These are phyloP conservation scores for Ambrosia artemisiifolia DNA, from an alignment of 129 eudicot genomes.

Conservation along the genomic window DNA sequence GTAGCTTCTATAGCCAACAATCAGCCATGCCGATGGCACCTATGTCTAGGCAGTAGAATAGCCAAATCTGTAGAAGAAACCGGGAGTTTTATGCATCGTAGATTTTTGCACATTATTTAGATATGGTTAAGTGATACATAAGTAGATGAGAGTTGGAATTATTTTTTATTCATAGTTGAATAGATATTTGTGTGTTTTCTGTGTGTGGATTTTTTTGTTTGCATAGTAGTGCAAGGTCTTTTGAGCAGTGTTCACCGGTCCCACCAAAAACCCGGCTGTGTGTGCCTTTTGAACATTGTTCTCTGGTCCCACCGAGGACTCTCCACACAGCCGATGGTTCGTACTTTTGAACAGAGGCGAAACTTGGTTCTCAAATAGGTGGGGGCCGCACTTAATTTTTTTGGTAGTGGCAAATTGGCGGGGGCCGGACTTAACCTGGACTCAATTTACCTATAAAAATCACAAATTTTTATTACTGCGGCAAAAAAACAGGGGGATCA, in stretches of 20 bases:
- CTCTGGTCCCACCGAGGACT: too few relatives aligned
- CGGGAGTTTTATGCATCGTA: neutral
- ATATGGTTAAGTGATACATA: constrained; percentile 22
- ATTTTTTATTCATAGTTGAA: constrained; percentile 18
- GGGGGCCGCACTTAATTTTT: too few relatives aligned
- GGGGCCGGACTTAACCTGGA: too few relatives aligned
- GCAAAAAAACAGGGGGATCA: too few relatives aligned
- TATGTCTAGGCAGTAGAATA: constrained; percentile 49
- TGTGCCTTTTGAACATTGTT: neutral
- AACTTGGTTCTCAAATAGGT: too few relatives aligned
- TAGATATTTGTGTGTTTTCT: constrained; percentile 13
- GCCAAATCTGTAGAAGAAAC: constrained; percentile 22
- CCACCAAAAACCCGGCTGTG: neutral
- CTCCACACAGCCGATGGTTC: too few relatives aligned
- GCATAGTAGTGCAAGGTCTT: neutral
- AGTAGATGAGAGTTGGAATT: constrained; percentile 20
- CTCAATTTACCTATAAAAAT: too few relatives aligned
- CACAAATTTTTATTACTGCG: too few relatives aligned
- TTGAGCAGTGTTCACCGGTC: neutral
- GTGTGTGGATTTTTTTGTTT: constrained; percentile 15
- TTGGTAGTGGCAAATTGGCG: too few relatives aligned
- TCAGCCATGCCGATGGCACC: constrained; percentile 75
- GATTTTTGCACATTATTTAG: constrained; percentile 38
- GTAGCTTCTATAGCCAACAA: constrained; percentile 63
- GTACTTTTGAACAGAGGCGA: too few relatives aligned